Evolutionary conservation across 2,329 filamentous ascomycete genomes (phyloP).

Genomic region (Fusarium ramigenum): DNA sequence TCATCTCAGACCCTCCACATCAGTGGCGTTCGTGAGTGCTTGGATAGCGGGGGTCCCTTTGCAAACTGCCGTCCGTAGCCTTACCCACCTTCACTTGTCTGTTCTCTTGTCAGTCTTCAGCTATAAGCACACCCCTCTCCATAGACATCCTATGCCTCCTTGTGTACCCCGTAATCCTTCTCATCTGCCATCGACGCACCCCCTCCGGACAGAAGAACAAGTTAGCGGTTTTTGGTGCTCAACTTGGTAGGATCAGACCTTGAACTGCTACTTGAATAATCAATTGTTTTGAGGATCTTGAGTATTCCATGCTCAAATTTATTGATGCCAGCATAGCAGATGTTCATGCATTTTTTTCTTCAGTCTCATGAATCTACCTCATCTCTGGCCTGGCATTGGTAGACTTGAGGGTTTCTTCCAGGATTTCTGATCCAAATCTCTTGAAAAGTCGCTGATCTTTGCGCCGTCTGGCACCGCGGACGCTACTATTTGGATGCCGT

Average conservation of each 20-base stretch:
- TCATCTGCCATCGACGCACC: constrained; percentile 33
- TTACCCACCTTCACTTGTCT: constrained; percentile 40
- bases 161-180: constrained; percentile 36
- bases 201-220: constrained; percentile 23
- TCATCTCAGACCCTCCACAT: constrained; percentile 46
- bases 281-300: background rate
- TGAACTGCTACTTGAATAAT: constrained; percentile 28
- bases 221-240: background rate
- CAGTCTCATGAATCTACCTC: constrained; percentile 11
- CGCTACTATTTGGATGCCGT: constrained; percentile 44
- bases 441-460: constrained; percentile 41
- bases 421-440: constrained; percentile 30
- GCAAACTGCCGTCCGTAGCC: constrained; percentile 47
- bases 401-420: constrained; percentile 19
- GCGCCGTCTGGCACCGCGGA: constrained; percentile 39
- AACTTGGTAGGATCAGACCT: constrained; percentile 28
- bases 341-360: background rate
- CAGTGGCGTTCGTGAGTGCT: constrained; percentile 44
- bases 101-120: constrained; percentile 15
- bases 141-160: constrained; percentile 4
- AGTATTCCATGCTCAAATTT: background rate
- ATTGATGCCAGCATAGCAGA: background rate
- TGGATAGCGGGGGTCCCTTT: constrained; percentile 40
- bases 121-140: constrained; percentile 34
- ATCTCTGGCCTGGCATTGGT: background rate